Percentiles rank a stretch among this genome's conserved stretches.
These are phyloP conservation scores for Funneliformis geosporum DNA, from an alignment of 192 early-diverging fungal species.

Conservation along the genomic window DNA sequence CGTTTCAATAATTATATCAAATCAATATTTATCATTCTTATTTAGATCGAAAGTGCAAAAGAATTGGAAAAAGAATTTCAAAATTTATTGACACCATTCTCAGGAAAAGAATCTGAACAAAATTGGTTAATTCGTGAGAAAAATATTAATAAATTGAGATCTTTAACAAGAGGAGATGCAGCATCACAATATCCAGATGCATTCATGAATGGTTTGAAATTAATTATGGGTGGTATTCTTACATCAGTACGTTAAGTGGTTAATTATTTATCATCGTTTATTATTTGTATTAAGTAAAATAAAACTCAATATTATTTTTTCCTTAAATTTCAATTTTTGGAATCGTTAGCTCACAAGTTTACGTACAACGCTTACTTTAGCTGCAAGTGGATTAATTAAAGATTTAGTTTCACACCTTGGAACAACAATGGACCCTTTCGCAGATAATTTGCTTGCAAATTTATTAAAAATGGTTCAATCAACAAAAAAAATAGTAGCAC, in stretches of 20 bases:
- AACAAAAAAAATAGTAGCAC: conserved; percentile 42
- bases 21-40: not conserved
- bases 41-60: conserved; percentile 21
- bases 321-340: not conserved
- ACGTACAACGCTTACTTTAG: conserved; percentile 44
- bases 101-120: conserved; percentile 27
- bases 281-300: not conserved
- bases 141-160: not conserved
- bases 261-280: not conserved
- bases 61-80: conserved; percentile 30
- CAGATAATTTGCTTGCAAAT: conserved; percentile 40
- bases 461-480: conserved; percentile 35
- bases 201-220: conserved; percentile 17
- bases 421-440: conserved; percentile 36
- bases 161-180: conserved; percentile 9
- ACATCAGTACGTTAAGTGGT: conserved; percentile 17
- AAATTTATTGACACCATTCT: conserved; percentile 1
- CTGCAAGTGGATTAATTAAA: conserved; percentile 31
- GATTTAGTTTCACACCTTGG: conserved; percentile 40
- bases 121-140: conserved; percentile 24
- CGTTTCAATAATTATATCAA: not conserved
- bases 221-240: conserved; percentile 15
- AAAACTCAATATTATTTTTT: not conserved
- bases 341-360: conserved; percentile 40
- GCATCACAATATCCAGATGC: conserved; percentile 3